Evolutionary conservation across 345 rosid species (phyloP), one percentile per base, ranked within the genome.

Genomic region (Populus nigra): DNA sequence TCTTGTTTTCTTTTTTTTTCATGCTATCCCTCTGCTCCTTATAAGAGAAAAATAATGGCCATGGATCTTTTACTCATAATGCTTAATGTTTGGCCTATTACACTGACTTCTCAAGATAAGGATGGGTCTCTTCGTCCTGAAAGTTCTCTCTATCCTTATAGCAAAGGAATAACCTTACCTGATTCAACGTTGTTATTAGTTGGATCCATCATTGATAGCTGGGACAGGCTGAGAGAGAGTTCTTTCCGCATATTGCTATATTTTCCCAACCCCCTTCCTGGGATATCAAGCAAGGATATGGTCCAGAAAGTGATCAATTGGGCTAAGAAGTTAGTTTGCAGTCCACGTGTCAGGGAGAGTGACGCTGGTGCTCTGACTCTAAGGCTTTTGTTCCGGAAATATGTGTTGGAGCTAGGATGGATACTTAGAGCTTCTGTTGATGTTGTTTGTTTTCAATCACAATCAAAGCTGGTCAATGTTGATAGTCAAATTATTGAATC

Each of bases 301-400:
- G 92, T 91, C 81, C 85, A 84, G 78, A 89, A 79, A 73, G 80
- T 93, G 79, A 88, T 92, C 78, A 75, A 80, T 50, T 93, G 98
- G 98, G 97, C 99, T 72, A 90, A 92, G 85, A 84, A 86, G 36
- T 85, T 95, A 83, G 97, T 95, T 76, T 91, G 93, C 79, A 92
- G 98, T 80, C 93, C 99, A 80, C 98, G 98, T 71, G 99, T 95
- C 77, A 91, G 99, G 82, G 99, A 95, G 90, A 95, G 98, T 84
- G 99, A 95, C 80, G 99, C 96, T 72, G 99, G 99, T 62, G 88
- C 99, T 61, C 80, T 95, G 82, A 88, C 92, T 61, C 80, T 93
- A 31, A 86, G 93, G 83, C 99, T 95, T 77, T 80, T 95, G 78
- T 93, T 95, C 79, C 85, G 94, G 80, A 95, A 93, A 86, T 95